A percentile compares a stretch with the other conserved stretches of the same genome.
These are phyloP conservation scores for Xylaria sp. DNA, from an alignment of 2,329 filamentous ascomycete species.

Conservation along the genomic window DNA sequence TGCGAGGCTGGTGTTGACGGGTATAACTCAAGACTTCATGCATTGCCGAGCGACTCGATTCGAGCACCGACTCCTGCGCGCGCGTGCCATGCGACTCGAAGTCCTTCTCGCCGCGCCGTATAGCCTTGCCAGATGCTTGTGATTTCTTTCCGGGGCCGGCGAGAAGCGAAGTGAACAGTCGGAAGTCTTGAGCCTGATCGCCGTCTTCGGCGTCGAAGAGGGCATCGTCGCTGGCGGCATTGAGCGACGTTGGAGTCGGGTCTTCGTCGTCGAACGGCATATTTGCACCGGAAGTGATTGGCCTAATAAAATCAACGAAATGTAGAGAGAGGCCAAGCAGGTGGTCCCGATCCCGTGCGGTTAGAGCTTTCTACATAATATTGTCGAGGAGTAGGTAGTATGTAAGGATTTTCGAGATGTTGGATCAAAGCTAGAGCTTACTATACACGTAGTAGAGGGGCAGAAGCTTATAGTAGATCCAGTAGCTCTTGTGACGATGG, in stretches of 20 bases:
- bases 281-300: slow-evolving; percentile 13
- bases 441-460: background rate
- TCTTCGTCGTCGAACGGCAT: slow-evolving; percentile 49
- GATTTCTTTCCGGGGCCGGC: slow-evolving; percentile 48
- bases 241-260: slow-evolving; percentile 26
- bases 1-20: slow-evolving; percentile 76
- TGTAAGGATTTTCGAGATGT: background rate
- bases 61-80: slow-evolving; percentile 80
- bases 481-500: background rate
- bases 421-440: background rate
- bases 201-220: slow-evolving; percentile 41
- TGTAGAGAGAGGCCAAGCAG: background rate
- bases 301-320: background rate
- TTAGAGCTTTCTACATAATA: background rate
- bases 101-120: slow-evolving; percentile 95
- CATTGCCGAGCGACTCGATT: slow-evolving; percentile 87
- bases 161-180: slow-evolving; percentile 70
- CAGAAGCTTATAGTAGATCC: background rate
- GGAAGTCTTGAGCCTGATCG: slow-evolving; percentile 77
- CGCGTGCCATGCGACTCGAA: slow-evolving; percentile 93
- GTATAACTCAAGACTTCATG: slow-evolving; percentile 85
- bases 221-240: slow-evolving; percentile 37
- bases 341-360: background rate
- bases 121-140: slow-evolving; percentile 66
- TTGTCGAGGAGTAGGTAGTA: background rate